Conservation (phyloP, 495 filamentous ascomycete species). For the Aspergillus sclerotiicarbonarius region DNA sequence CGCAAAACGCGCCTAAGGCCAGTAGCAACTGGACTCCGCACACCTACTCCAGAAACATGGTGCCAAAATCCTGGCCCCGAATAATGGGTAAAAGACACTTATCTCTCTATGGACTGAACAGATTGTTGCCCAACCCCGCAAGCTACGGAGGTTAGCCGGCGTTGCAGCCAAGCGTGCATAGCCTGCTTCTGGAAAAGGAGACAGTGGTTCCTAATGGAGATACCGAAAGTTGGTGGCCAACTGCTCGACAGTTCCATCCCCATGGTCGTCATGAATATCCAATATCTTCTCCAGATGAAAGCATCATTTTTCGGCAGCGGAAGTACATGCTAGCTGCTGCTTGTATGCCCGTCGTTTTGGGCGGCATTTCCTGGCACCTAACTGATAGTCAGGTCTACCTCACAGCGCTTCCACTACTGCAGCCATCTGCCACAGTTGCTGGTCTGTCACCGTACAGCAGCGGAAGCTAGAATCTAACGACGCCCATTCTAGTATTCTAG, state of each 20-base stretch:
- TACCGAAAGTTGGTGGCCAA: background rate
- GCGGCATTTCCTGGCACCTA: background rate
- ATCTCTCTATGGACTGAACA: background rate
- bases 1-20: conserved; percentile 7
- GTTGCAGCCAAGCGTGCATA: background rate
- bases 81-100: background rate
- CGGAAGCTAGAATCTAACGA: background rate
- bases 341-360: background rate
- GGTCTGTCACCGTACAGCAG: background rate
- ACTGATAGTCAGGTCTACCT: background rate
- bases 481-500: background rate
- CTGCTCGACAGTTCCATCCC: background rate
- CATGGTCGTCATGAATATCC: background rate
- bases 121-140: conserved; percentile 15
- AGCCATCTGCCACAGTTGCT: conserved; percentile 1
- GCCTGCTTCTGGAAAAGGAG: background rate
- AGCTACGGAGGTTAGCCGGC: background rate
- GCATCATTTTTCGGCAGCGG: background rate
- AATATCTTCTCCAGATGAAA: background rate
- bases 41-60: background rate
- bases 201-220: background rate
- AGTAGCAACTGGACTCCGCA: background rate
- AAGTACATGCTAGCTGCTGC: background rate
- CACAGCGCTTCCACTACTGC: background rate
- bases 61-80: background rate